Conservation (phyloP, 2,329 filamentous ascomycete genomes). For the Chalaropsis thielavioides region DNA sequence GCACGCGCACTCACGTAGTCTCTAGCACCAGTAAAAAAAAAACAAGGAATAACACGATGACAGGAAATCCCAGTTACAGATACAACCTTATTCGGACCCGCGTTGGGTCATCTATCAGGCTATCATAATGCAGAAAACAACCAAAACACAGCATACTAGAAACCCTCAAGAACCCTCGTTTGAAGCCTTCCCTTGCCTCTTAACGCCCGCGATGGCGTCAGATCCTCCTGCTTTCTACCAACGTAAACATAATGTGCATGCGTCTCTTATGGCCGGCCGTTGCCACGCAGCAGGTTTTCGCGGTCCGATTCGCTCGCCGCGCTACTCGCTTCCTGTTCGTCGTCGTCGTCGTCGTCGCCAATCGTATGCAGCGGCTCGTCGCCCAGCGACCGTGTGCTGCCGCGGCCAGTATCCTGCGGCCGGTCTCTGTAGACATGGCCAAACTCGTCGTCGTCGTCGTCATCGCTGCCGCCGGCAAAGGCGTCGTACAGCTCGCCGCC, state of each 20-base stretch:
- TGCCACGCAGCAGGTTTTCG: slow-evolving; percentile 20
- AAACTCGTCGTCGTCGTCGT: slow-evolving; percentile 42
- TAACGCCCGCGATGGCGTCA: too few species aligned
- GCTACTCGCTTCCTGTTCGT: slow-evolving; percentile 32
- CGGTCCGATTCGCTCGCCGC: slow-evolving; percentile 28
- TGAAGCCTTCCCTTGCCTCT: neutral
- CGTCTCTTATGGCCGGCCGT: neutral
- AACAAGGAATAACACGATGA: too few species aligned
- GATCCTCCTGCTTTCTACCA: too few species aligned
- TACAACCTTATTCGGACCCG: too few species aligned
- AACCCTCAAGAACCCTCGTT: neutral
- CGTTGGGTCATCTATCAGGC: too few species aligned
- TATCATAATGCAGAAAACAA: neutral
- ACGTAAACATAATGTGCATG: too few species aligned
- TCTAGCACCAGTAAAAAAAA: too few species aligned
- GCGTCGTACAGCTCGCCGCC: slow-evolving; percentile 94
- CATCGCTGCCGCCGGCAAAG: slow-evolving; percentile 73
- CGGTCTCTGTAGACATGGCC: slow-evolving; percentile 31
- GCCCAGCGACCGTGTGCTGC: neutral
- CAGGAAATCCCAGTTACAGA: too few species aligned
- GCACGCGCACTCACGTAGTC: too few species aligned
- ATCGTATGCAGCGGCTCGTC: slow-evolving; percentile 15
- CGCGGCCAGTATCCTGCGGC: slow-evolving; percentile 10
- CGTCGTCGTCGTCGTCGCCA: slow-evolving; percentile 21
- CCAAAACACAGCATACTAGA: neutral